Evolutionary conservation across 192 early-diverging fungal genomes (phyloP), one percentile per base, ranked within the genome.

Genomic region (Pilaira anomala): DNA sequence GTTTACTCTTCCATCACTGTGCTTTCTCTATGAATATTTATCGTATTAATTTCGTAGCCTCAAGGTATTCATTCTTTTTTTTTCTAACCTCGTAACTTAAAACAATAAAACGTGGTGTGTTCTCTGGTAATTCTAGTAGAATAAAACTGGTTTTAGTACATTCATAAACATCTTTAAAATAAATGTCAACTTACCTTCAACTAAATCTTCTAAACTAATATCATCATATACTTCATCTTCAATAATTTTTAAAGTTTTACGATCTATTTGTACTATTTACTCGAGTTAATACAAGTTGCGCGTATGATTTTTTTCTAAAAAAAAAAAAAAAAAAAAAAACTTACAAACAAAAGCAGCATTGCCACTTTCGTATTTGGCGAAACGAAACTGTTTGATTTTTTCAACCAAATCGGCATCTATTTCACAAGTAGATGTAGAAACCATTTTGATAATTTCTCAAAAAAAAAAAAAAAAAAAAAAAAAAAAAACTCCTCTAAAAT

Each of bases 1-100:
- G 7, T 83, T 86, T 14, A 83, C 72, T 6, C 91, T 82, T 13
- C 89, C 91, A 65, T 86, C 83, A 54, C 61, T 56, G 41, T 85
- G 81, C 42, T 78, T 78, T 11, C 83, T 51, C 81, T 85, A 66
- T 33, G 18, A 44, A 50, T 36, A 67, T 63, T 42, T 69, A 67
- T 50, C n/a, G n/a, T 48, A 60, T 7, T 1, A 9, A 25, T n/a
- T 12, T 26, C 16, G 3, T 49, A 28, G 0, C 21, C 4, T 2
- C 24, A 7, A 28, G 36, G 2, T 51, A 30, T 1, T 11, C 18
- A 9, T 2, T 52, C 7, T 52, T 13, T 54, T 7, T 6, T 78
- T 41, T n/a, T 26, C 55, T 24, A 76, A 76, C 83, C 62, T 84
- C 77, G 40, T 71, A 84, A 60, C 84, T 86, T 24, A 86, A 48